Percentiles rank a stretch among this genome's conserved stretches.
Conservation (phyloP, 2,329 filamentous ascomycete species). For the Thermoascus crustaceus region DNA sequence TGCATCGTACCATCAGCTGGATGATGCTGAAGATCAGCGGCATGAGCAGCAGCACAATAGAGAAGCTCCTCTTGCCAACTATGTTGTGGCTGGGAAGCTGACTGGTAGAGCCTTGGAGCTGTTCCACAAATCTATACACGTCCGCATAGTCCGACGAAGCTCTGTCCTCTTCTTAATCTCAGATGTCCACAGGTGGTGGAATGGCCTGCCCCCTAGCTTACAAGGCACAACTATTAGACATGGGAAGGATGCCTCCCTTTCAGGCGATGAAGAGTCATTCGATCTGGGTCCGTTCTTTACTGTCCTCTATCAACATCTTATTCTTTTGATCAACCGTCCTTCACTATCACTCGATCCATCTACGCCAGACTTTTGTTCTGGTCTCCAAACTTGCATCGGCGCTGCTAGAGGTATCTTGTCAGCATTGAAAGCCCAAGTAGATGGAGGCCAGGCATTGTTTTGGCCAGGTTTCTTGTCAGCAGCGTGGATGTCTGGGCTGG, state of each 20-base stretch:
- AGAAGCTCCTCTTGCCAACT: conserved; percentile 29
- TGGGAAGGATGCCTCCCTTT: background rate
- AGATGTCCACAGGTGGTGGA: conserved; percentile 38
- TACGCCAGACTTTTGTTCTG: conserved; percentile 33
- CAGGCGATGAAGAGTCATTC: conserved; percentile 14
- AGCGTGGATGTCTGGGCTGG: conserved; percentile 34
- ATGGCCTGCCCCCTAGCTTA: conserved; percentile 26
- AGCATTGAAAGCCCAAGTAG: conserved; percentile 25
- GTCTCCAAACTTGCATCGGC: conserved; percentile 33
- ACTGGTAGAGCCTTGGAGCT: conserved; percentile 34
- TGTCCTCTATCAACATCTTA: conserved; percentile 34
- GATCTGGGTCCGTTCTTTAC: conserved; percentile 33
- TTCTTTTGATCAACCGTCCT: conserved; percentile 33
- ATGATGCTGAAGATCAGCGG: conserved; percentile 7
- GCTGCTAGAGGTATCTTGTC: conserved; percentile 31
- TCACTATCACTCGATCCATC: conserved; percentile 30
- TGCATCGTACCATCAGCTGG: no score
- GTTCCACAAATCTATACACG: conserved; percentile 36
- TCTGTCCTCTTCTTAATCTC: conserved; percentile 31
- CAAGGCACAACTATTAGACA: conserved; percentile 12
- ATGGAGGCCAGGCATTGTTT: conserved; percentile 28
- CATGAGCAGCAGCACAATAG: conserved; percentile 10
- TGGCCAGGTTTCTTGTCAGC: conserved; percentile 34
- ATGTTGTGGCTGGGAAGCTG: conserved; percentile 32
- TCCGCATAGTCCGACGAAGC: conserved; percentile 30